Evolutionary conservation across 202 grass and related monocot species (phyloP), one percentile per base, ranked within the genome.

Genomic region (Brachypodium distachyon): DNA sequence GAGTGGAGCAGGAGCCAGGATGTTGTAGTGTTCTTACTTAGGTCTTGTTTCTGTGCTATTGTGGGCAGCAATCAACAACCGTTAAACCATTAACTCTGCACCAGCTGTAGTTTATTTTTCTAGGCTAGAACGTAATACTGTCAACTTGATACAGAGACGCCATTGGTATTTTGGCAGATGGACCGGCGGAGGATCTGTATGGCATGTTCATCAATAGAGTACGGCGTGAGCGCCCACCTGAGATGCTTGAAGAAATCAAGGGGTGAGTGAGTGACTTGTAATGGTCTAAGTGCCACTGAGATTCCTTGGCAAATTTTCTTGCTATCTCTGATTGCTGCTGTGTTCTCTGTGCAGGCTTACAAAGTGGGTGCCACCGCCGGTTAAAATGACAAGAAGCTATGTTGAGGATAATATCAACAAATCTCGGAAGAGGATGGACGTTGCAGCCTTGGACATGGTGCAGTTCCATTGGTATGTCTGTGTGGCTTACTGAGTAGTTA

Each of bases 341-440:
- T 43, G 7, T 3, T 46, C 21, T 9, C 2, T 31, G 1, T 68
- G 32, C 89, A 93, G 89, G 21, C 91, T 95, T 49, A 95, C 95
- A 21, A 98, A 98, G 69, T 98, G 91, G 95, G 95, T 95, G 12
- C 95, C 95, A 13, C 89, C 77, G 26, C 91, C 91, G 0, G 95
- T 98, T 39, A 98, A 98, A 73, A 98, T 98, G 95, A 95, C 91
- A 1, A 87, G 85, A 42, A 90, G 65, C 12, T 92, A 90, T 4
- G 91, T 98, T 6, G 87, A 80, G 70, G 87, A 92, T 70, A 98
- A 95, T 42, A 89, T 98, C 68, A 85, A 92, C 69, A 85, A 87
- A 59, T 98, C 95, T 4, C 55, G 89, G 17, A 88, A 90, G 80
- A 95, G 91, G 87, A 98, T 98, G 95, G 95, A 98, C 32, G 89